Evolutionary conservation across 2,329 filamentous ascomycete species (phyloP), one percentile per base, ranked within the genome.

Genomic region (Neofusicoccum umdonicola): DNA sequence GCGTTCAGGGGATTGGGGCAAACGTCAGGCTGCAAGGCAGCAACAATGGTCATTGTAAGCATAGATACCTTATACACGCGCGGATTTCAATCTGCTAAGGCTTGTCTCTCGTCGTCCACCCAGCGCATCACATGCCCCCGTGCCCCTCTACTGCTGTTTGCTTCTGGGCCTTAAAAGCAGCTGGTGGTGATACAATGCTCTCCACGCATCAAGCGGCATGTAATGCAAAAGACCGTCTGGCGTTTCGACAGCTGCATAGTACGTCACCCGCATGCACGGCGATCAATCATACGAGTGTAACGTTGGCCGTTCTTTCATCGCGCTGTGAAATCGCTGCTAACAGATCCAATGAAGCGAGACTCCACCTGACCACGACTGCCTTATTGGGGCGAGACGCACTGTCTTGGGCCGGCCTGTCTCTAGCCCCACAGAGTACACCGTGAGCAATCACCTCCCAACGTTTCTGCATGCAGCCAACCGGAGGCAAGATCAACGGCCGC

Each of bases 241-340:
- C 56, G 56, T 60, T 60, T 60, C 41, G 56, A 60, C 56, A 60
- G 42, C n/a, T 60, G 56, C 56, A 60, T 47, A 27, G 56, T 60
- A 60, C 56, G 56, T 60, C 56, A 60, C 42, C 34, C 34, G 19
- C 34, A 62, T 51, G 58, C 58, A 62, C 47, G 48, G 22, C 48
- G 61, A 47, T 63, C 61, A 35, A 54, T 63, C 61, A 51, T 63
- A 63, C 61, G 61, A 63, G 47, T 63, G 48, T 51, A 52, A 63
- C 61, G 48, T 63, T 37, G 13, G 19, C 48, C 37, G n/a, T 17
- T 54, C 27, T 62, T 45, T 37, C 47, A 54, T 45, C 39, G 58
- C 35, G 13, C 54, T 41, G 35, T 45, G 22, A 47, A 47, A 52
- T 37, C 4, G 61, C 61, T 54, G 39, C 48, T 63, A 54, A 63